Evolutionary conservation across 176 grass and related monocot genomes (phyloP).

Genomic region (Chloris gayana): DNA sequence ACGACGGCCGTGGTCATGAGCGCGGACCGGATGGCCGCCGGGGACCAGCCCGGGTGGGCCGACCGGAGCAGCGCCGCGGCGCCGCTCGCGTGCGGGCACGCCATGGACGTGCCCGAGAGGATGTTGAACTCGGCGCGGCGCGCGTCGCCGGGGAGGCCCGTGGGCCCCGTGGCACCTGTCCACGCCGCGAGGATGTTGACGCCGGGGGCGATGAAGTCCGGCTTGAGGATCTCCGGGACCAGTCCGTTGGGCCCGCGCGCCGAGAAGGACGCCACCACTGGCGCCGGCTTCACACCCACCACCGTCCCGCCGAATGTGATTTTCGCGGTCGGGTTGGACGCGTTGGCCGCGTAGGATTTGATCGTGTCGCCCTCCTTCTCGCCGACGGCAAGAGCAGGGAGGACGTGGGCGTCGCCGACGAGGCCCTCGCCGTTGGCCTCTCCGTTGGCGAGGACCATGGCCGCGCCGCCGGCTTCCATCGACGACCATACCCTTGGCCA

Average conservation of each 20-base stretch:
- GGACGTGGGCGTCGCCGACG: conserved; percentile 86
- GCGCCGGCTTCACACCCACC: conserved; percentile 85
- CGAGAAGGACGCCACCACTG: conserved; percentile 89
- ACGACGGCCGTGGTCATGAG: conserved; percentile 84
- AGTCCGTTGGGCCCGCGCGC: conserved; percentile 87
- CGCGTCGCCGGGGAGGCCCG: conserved; percentile 57
- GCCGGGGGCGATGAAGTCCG: conserved; percentile 84
- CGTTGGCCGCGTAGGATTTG: conserved; percentile 58
- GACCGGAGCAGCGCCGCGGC: conserved; percentile 89
- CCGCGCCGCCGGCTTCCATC: conserved; percentile 73
- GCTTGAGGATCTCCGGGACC: conserved; percentile 86
- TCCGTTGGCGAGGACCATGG: conserved; percentile 83
- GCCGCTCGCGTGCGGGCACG: conserved; percentile 91
- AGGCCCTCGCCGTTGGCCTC: conserved; percentile 87
- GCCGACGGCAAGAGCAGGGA: conserved; percentile 80
- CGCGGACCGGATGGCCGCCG: conserved; percentile 80
- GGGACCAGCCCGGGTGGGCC: conserved; percentile 77
- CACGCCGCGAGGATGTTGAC: conserved; percentile 98
- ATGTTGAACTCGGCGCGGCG: conserved; percentile 95
- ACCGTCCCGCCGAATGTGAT: conserved; percentile 79
- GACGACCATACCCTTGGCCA: conserved; percentile 94
- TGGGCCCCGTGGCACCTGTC: conserved; percentile 77
- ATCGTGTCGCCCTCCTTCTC: conserved; percentile 74
- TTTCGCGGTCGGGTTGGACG: conserved; percentile 55
- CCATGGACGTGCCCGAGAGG: conserved; percentile 95